A percentile compares a stretch with the other conserved stretches of the same genome.
phyloP scores from a whole-genome alignment of 2,329 filamentous ascomycete species.

The Phaeosphaeriaceae sp. region DNA sequence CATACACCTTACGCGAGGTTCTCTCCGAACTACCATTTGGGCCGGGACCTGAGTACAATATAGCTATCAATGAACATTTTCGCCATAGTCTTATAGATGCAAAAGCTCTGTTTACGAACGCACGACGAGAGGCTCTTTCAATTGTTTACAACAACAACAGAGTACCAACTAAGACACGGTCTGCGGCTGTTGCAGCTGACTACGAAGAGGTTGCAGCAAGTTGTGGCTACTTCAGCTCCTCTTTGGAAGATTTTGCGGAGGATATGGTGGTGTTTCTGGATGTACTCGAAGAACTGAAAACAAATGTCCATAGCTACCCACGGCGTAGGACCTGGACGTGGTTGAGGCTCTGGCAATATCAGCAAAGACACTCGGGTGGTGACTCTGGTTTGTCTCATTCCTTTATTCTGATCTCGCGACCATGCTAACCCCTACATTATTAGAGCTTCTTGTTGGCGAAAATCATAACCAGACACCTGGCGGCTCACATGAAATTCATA shows the following conservation, averaged over 20 bases:
- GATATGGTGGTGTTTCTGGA: constrained; percentile 84
- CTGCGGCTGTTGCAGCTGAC: constrained; percentile 82
- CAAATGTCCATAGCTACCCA: constrained; percentile 67
- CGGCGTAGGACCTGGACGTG: constrained; percentile 78
- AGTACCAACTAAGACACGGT: constrained; percentile 70
- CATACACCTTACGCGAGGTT: constrained; percentile 86
- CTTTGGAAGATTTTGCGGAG: constrained; percentile 86
- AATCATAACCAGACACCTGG: constrained; percentile 33
- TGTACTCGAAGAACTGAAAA: constrained; percentile 84
- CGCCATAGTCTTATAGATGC: constrained; percentile 81
- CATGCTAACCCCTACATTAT: constrained; percentile 16
- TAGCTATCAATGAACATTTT: constrained; percentile 80
- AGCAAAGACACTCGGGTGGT: constrained; percentile 13
- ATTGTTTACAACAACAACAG: constrained; percentile 81
- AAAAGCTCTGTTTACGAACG: constrained; percentile 76
- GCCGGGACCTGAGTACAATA: constrained; percentile 67
- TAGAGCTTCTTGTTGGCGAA: constrained; percentile 32
- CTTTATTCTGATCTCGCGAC: background rate
- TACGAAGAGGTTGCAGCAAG: constrained; percentile 98
- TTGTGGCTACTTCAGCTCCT: constrained; percentile 95
- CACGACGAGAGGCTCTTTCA: constrained; percentile 76
- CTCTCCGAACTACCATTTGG: constrained; percentile 87
- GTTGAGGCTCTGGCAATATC: constrained; percentile 75
- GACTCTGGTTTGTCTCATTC: constrained; percentile 23
- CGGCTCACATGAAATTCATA: constrained; percentile 44